Evolutionary conservation across 2,329 filamentous ascomycete species (phyloP).

Genomic region (Thielaviopsis musarum): DNA sequence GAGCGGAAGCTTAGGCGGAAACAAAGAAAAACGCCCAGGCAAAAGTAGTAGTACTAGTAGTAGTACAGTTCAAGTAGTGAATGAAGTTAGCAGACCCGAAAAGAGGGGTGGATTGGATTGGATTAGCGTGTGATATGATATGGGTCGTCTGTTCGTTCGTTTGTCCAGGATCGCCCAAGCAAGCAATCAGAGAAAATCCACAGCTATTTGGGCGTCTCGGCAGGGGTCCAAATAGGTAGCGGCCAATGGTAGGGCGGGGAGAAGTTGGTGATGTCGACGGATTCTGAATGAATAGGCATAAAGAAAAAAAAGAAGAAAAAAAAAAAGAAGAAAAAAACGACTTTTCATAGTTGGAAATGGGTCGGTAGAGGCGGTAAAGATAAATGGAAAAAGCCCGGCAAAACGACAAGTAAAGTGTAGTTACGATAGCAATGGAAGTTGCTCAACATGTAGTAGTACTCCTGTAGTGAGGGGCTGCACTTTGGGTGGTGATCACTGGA

Average conservation of each 20-base stretch:
- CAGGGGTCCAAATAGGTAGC: too few relatives aligned
- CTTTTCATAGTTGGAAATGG: background rate
- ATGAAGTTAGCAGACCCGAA: background rate
- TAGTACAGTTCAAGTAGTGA: background rate
- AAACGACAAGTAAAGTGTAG: background rate
- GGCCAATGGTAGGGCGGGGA: conserved; percentile 10
- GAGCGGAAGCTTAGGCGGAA: background rate
- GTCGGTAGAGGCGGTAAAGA: background rate
- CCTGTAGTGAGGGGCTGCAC: too few relatives aligned
- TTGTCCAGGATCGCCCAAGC: background rate
- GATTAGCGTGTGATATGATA: background rate
- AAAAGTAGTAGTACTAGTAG: background rate
- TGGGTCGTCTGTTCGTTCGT: background rate
- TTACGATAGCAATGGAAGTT: too few relatives aligned
- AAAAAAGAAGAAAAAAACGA: background rate
- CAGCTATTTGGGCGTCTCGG: too few relatives aligned
- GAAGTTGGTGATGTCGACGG: background rate
- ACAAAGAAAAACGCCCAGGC: background rate
- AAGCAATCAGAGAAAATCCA: too few relatives aligned
- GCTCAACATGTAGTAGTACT: too few relatives aligned
- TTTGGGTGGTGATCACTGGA: too few relatives aligned
- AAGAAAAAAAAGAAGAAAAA: conserved; percentile 1
- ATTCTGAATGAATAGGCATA: background rate
- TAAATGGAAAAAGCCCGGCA: background rate
- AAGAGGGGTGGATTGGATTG: background rate